Base-by-base conservation (phyloP, 2,329 filamentous ascomycete species). In the Colletotrichum gigasporum region DNA sequence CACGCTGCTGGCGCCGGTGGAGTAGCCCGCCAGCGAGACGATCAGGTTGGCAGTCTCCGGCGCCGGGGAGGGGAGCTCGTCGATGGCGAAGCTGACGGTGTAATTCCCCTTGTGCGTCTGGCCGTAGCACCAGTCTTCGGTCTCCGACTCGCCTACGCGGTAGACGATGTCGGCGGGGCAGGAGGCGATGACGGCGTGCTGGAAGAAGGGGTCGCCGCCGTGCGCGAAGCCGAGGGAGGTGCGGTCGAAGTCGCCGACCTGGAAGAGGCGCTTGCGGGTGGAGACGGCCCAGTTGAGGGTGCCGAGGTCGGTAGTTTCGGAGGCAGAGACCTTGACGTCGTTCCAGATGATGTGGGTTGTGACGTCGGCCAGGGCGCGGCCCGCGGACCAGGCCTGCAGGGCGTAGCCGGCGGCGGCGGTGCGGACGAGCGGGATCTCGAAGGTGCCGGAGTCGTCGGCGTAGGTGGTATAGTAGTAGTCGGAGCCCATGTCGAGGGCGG, bases 401-500 rank as follows among this genome's bases (percentile, higher is more conserved):
- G 78, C 82, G 65, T 84, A 85, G 2, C 73, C 75, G 0, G 77
- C 81, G 0, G 73, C 71, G 0, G 77, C 81, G 1, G 73, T 71
- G 5, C 82, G 79, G 16, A 85, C 79, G 56, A 82, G 67, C 3
- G 71, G 64, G 59, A 85, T 79, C 11, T 70, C 69, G 66, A 85
- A 85, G 2, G 70, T 66, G 12, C 83, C 83, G 1, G 75, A 45
- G 0, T 67, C 69, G 54, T 81, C 80, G 2, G 83, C 78, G 65
- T 82, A 81, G 0, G 75, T 71, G 7, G 80, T 82, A 71, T 85
- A 85, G 71, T 85, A 84, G 71, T 83, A 83, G 18, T 75, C 73
- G 4, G 75, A 73, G 20, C 83, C 83, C 70, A 82, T 79, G 50
- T 84, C 81, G 1, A 85, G 74, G 7, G 82, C 77, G 5, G 78